Base-by-base conservation (phyloP, 2,329 filamentous ascomycete species). In the Paraconiothyrium sp. region DNA sequence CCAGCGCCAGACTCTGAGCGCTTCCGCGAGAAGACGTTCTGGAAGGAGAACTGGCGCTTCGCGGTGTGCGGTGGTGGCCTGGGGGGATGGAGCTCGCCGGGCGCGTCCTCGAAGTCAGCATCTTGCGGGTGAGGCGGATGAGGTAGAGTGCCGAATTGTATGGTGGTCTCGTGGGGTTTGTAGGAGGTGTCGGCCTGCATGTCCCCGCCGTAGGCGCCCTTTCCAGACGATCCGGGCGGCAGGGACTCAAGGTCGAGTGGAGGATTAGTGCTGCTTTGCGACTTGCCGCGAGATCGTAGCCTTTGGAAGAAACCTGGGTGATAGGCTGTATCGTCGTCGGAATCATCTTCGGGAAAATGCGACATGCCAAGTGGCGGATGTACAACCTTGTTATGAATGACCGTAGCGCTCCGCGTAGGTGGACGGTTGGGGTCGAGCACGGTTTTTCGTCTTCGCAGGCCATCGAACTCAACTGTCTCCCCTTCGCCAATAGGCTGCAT, bases 341-440 rank as follows among this genome's bases (percentile, higher is more conserved):
- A 73, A 13, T 89, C 88, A 22, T 90, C 86, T 20, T 86, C 85
- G 0, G 93, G 93, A 74, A 97, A 92, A 39, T 88, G 88, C 0
- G 93, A 92, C 92, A 97, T 96, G 51, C 94, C 94, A 9, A 97
- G 81, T 0, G 93, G 93, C 1, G 91, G 92, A 73, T 95, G 92
- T 0, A 84, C 68, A 0, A 83, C 85, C 67, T 83, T 86, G 69
- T 78, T 4, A 4, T 30, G 72, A 48, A 77, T 75, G 16, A 86
- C 68, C 5, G 82, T 81, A 22, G 61, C 67, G 49, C 60, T 68
- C 43, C 72, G 71, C 4, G 66, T 52, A 65, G 79, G 34, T 35
- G 66, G 67, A 24, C 69, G 65, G 50, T 82, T 82, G 44, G 82
- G 76, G 27, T 82, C 83, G 22, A 85, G 66, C 48, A 88, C 77